These are phyloP conservation scores for Sclerotinia sclerotiorum DNA, from an alignment of 2,329 filamentous ascomycete genomes.

Conservation along the genomic window DNA sequence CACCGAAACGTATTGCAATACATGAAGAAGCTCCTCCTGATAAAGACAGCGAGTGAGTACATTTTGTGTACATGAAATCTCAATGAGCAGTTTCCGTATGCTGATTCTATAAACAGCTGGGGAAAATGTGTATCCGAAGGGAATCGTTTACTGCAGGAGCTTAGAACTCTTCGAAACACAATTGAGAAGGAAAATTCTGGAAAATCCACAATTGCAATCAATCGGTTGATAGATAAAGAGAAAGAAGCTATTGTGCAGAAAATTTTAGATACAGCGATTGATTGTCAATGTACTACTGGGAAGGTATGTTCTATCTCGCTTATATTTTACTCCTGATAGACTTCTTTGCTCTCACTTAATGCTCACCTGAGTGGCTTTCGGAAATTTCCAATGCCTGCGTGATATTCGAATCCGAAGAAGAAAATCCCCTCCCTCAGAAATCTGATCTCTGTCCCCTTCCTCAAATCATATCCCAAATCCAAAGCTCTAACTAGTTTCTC, in stretches of 20 bases:
- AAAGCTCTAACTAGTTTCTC: constrained; percentile 40
- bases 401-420: background rate
- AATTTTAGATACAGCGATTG: constrained; percentile 61
- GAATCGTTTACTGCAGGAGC: constrained; percentile 39
- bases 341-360: constrained; percentile 56
- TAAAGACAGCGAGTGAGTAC: constrained; percentile 29
- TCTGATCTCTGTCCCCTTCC: background rate
- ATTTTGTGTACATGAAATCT: background rate
- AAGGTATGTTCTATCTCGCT: constrained; percentile 52
- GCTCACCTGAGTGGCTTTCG: constrained; percentile 48
- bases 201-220: constrained; percentile 28
- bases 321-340: constrained; percentile 68
- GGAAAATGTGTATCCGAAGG: constrained; percentile 29
- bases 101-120: constrained; percentile 12
- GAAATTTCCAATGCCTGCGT: background rate
- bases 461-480: background rate
- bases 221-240: constrained; percentile 30
- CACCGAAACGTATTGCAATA: constrained; percentile 31
- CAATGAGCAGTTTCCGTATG: background rate
- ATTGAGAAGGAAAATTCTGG: constrained; percentile 48
- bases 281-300: constrained; percentile 59
- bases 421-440: background rate
- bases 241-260: constrained; percentile 51
- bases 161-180: constrained; percentile 45
- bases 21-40: constrained; percentile 33